Conservation (phyloP, 768 basidiomycete species). For the Clavulina sp. region DNA sequence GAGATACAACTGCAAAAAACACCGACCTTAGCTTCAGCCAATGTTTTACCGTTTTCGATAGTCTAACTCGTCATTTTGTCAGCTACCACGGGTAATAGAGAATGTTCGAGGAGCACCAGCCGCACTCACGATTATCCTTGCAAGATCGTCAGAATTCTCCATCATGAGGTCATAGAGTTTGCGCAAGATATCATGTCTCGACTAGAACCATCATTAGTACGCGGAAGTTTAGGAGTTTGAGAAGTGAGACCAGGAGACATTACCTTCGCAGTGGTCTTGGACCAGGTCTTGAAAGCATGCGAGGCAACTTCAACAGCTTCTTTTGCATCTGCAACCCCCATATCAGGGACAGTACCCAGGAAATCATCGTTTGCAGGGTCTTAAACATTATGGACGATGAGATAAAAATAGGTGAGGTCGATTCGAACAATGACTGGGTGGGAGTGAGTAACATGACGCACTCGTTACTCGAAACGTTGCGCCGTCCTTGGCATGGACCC, state of each 20-base stretch:
- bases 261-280: slow-evolving; percentile 75
- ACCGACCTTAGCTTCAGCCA: slow-evolving; percentile 60
- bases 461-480: slow-evolving; percentile 60
- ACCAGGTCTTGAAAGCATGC: slow-evolving; percentile 70
- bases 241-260: slow-evolving; percentile 7
- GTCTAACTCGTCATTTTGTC: slow-evolving; percentile 32
- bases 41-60: slow-evolving; percentile 87
- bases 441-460: slow-evolving; percentile 23
- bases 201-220: slow-evolving; percentile 21
- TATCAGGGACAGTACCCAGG: slow-evolving; percentile 77
- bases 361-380: slow-evolving; percentile 79
- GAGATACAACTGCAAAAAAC: slow-evolving; percentile 1
- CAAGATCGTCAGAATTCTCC: slow-evolving; percentile 73
- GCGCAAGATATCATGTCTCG: slow-evolving; percentile 67
- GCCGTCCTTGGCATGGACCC: slow-evolving; percentile 63
- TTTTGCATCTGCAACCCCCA: slow-evolving; percentile 69
- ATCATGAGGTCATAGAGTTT: slow-evolving; percentile 67
- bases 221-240: neutral
- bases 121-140: slow-evolving; percentile 57
- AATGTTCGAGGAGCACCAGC: neutral
- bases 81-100: slow-evolving; percentile 1
- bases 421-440: neutral
- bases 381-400: slow-evolving; percentile 18
- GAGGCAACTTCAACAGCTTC: slow-evolving; percentile 70
- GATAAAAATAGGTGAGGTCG: neutral